Percentiles rank a stretch among this genome's conserved stretches.
Conservation (phyloP, 768 basidiomycete species). For the Calocybe indica region DNA sequence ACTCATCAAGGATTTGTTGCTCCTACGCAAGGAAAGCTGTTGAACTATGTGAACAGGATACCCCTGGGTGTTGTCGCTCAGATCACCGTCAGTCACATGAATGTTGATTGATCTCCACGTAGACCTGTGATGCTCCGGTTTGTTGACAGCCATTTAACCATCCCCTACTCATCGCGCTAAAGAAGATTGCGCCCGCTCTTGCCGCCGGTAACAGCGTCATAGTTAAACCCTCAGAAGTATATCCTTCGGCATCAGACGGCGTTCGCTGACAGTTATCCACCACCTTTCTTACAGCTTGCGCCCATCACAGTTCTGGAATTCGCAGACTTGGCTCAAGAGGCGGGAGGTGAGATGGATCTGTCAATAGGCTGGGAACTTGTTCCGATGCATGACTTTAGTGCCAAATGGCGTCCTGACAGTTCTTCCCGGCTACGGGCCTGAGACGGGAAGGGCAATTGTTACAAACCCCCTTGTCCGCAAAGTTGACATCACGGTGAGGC, state of each 20-base stretch:
- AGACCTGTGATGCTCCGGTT: background rate
- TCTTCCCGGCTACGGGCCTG: conserved; percentile 64
- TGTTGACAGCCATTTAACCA: conserved; percentile 75
- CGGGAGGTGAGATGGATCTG: conserved; percentile 44
- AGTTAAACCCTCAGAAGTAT: conserved; percentile 76
- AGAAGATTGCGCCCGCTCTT: conserved; percentile 83
- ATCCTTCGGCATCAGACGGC: conserved; percentile 1
- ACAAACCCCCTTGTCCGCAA: conserved; percentile 66
- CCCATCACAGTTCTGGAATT: conserved; percentile 80
- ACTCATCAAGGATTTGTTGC: conserved; percentile 67
- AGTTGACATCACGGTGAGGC: conserved; percentile 75
- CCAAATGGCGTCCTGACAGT: conserved; percentile 70
- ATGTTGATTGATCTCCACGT: background rate
- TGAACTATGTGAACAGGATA: conserved; percentile 75
- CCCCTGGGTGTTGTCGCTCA: conserved; percentile 89
- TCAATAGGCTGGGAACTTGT: background rate
- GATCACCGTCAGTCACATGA: conserved; percentile 55
- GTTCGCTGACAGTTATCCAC: background rate
- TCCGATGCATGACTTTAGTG: conserved; percentile 35
- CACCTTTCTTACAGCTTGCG: conserved; percentile 42
- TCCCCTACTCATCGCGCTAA: conserved; percentile 81
- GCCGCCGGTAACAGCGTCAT: conserved; percentile 83
- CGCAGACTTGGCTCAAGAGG: conserved; percentile 52
- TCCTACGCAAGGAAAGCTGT: conserved; percentile 72
- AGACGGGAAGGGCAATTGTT: conserved; percentile 60